phyloP scores from a whole-genome alignment of 192 early-diverging fungal genomes.

The Phycomyces blakesleeanus region DNA sequence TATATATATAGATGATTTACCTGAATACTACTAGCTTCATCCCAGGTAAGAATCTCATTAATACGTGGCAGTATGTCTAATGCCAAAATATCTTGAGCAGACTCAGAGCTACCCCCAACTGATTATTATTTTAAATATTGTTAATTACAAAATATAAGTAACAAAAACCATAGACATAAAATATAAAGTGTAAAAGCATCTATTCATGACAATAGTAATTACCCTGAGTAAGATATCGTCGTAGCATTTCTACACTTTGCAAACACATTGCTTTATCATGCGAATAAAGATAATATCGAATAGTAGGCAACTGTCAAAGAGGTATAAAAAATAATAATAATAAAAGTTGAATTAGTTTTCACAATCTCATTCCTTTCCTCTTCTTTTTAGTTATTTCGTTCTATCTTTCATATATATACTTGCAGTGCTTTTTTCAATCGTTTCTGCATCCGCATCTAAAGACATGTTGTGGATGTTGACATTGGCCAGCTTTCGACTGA shows the following conservation, averaged over 20 bases:
- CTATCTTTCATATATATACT: neutral
- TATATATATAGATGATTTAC: constrained; percentile 1
- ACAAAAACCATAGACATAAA: neutral
- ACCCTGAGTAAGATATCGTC: constrained; percentile 24
- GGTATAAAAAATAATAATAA: neutral
- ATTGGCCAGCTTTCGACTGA: constrained; percentile 31
- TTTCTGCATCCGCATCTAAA: constrained; percentile 5
- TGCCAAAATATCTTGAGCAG: constrained; percentile 20
- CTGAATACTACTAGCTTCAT: constrained; percentile 12
- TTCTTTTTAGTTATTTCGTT: neutral
- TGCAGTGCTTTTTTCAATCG: constrained; percentile 17
- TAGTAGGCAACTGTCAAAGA: neutral
- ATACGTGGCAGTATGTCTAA: constrained; percentile 28
- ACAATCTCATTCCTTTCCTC: neutral
- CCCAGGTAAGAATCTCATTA: constrained; percentile 10
- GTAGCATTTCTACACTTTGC: constrained; percentile 9
- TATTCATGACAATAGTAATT: neutral
- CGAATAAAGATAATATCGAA: constrained; percentile 6
- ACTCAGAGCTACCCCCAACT: neutral
- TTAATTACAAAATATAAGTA: neutral
- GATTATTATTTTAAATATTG: too few species aligned
- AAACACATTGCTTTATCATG: constrained; percentile 10
- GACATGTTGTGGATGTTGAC: constrained; percentile 23
- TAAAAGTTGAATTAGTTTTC: neutral
- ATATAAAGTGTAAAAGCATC: too few species aligned